Conservation (phyloP, 75 land plant genomes). For the Cupressus sempervirens region DNA sequence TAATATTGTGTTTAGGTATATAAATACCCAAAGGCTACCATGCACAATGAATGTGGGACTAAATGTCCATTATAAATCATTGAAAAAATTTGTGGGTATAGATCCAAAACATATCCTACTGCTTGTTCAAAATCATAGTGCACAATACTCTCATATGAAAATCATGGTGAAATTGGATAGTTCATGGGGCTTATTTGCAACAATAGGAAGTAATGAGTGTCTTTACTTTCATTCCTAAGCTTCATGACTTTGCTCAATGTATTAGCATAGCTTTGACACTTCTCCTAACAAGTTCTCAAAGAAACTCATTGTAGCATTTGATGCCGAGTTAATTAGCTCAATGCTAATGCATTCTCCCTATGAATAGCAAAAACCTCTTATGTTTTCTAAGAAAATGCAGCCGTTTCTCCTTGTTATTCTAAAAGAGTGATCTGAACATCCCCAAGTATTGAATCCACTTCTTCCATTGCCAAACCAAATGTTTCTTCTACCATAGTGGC, state of each 20-base stretch:
- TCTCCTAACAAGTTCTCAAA: conserved; percentile 14
- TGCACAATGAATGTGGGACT: no score
- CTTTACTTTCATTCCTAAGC: no score
- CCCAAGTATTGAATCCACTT: conserved; percentile 33
- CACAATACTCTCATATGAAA: no score
- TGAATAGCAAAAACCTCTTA: conserved; percentile 17
- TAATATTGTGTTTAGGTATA: no score
- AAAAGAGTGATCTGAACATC: conserved; percentile 41
- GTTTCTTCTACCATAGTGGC: conserved; percentile 39
- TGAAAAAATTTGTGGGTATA: no score
- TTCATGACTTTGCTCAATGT: conserved; percentile 12
- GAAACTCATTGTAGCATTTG: conserved; percentile 13
- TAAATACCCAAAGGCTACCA: no score
- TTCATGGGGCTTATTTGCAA: no score
- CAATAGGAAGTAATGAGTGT: no score
- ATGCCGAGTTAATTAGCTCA: conserved; percentile 6
- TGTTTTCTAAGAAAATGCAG: conserved; percentile 46
- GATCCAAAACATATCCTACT: no score
- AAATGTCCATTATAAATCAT: no score
- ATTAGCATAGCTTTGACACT: conserved; percentile 10
- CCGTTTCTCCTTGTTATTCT: conserved; percentile 51
- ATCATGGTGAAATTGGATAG: no score
- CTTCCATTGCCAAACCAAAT: conserved; percentile 24
- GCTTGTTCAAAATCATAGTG: no score
- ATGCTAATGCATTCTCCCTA: conserved; percentile 10